These are phyloP conservation scores for Pyrenopolyporus hunteri DNA, from an alignment of 495 filamentous ascomycete genomes.

Conservation along the genomic window DNA sequence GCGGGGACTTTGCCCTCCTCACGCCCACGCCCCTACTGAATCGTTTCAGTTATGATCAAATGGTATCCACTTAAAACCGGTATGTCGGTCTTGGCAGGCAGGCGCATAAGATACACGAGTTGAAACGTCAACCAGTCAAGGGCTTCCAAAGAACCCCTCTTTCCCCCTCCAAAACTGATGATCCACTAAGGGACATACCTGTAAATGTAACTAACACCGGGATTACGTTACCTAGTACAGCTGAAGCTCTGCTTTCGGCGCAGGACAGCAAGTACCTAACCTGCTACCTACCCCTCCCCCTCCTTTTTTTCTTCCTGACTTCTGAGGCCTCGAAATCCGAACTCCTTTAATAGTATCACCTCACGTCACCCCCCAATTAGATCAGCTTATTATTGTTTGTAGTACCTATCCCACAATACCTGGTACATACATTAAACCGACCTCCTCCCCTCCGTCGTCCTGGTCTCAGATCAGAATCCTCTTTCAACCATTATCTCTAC, in stretches of 20 bases:
- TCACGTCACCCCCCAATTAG: slow-evolving; percentile 26
- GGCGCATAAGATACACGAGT: slow-evolving; percentile 22
- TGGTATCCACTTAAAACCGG: slow-evolving; percentile 29
- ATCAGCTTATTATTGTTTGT: slow-evolving; percentile 7
- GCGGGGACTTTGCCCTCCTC: background rate
- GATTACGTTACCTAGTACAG: slow-evolving; percentile 18
- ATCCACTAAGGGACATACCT: slow-evolving; percentile 24
- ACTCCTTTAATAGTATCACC: slow-evolving; percentile 27
- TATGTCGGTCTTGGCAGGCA: slow-evolving; percentile 30
- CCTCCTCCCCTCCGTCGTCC: background rate
- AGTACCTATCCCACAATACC: too few relatives aligned
- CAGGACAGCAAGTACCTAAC: too few relatives aligned
- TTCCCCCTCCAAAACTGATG: slow-evolving; percentile 25
- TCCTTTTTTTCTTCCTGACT: slow-evolving; percentile 25
- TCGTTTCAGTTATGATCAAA: slow-evolving; percentile 39
- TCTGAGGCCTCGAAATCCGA: slow-evolving; percentile 11
- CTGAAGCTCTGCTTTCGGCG: slow-evolving; percentile 22
- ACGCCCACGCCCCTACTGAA: slow-evolving; percentile 3
- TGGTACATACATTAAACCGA: slow-evolving; percentile 1
- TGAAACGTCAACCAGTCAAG: slow-evolving; percentile 25
- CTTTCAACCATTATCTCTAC: slow-evolving; percentile 3
- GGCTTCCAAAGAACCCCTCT: slow-evolving; percentile 16
- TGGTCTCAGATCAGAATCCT: slow-evolving; percentile 4
- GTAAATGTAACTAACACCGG: slow-evolving; percentile 1
- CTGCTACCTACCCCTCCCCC: slow-evolving; percentile 37